Conservation (phyloP, 352 stramenopile genomes). For the Phytopythium boreale region DNA sequence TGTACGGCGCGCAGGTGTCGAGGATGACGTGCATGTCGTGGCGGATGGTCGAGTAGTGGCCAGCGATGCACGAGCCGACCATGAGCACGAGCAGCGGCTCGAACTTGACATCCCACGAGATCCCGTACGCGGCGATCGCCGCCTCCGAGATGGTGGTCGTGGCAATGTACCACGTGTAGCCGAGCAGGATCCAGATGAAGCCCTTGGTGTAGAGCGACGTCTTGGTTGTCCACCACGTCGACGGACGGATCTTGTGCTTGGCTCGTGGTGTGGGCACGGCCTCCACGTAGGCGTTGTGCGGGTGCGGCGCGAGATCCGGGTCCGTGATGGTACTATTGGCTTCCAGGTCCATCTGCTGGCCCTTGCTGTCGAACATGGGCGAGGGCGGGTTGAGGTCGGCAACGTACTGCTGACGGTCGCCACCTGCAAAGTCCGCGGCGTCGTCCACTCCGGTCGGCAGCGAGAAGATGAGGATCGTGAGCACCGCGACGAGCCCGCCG, state of each 20-base stretch:
- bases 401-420: slow-evolving; percentile 18
- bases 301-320: slow-evolving; percentile 35
- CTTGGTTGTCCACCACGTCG: slow-evolving; percentile 18
- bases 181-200: slow-evolving; percentile 60
- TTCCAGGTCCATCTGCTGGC: slow-evolving; percentile 23
- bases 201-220: slow-evolving; percentile 56
- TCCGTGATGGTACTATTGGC: slow-evolving; percentile 5
- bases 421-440: slow-evolving; percentile 1
- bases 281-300: slow-evolving; percentile 60
- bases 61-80: slow-evolving; percentile 56
- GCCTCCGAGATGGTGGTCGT: slow-evolving; percentile 43
- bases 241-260: slow-evolving; percentile 8
- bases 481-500: slow-evolving; percentile 32
- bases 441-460: slow-evolving; percentile 42
- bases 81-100: slow-evolving; percentile 71
- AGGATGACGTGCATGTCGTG: slow-evolving; percentile 81
- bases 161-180: slow-evolving; percentile 60
- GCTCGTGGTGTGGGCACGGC: neutral
- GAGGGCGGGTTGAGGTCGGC: slow-evolving; percentile 20
- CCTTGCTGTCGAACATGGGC: slow-evolving; percentile 10
- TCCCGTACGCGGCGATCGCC: slow-evolving; percentile 38
- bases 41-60: slow-evolving; percentile 56
- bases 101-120: slow-evolving; percentile 69
- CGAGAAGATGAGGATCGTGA: slow-evolving; percentile 61
- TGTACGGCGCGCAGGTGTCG: slow-evolving; percentile 60